Percentiles rank a stretch among this genome's conserved stretches.
phyloP scores from a whole-genome alignment of 208 protist genomes.

The Wallacemonas sp. region DNA sequence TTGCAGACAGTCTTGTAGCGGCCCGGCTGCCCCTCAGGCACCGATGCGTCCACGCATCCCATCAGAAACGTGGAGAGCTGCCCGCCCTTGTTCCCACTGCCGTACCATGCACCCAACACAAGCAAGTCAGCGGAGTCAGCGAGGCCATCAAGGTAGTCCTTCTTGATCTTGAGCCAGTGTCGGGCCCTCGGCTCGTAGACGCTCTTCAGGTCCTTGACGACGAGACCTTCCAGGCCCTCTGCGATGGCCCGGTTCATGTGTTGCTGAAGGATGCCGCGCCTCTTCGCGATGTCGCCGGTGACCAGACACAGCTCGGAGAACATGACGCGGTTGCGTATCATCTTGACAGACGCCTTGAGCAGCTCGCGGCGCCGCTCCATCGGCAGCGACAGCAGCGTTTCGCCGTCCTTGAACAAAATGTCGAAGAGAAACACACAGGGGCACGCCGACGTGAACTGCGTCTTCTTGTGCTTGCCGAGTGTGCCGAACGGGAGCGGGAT shows the following conservation, averaged over 20 bases:
- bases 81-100: constrained; percentile 70
- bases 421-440: constrained; percentile 85
- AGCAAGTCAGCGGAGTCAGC: constrained; percentile 84
- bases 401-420: constrained; percentile 78
- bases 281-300: constrained; percentile 27
- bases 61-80: constrained; percentile 74
- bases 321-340: constrained; percentile 43
- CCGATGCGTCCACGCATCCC: constrained; percentile 48
- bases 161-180: constrained; percentile 91
- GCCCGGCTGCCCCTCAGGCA: constrained; percentile 16
- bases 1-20: constrained; percentile 84
- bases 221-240: constrained; percentile 74
- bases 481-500: constrained; percentile 86
- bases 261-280: constrained; percentile 26
- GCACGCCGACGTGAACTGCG: constrained; percentile 55
- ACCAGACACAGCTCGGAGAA: constrained; percentile 64
- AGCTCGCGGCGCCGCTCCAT: constrained; percentile 33
- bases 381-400: constrained; percentile 29
- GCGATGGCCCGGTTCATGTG: constrained; percentile 59
- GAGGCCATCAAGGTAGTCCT: constrained; percentile 82
- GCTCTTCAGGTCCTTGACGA: constrained; percentile 70
- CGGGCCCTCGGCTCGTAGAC: constrained; percentile 73
- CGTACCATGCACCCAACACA: constrained; percentile 77
- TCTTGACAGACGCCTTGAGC: constrained; percentile 29
- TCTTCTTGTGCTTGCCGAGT: constrained; percentile 73